Base-by-base conservation (phyloP, 2,329 filamentous ascomycete species). In the Trichoderma sp. region DNA sequence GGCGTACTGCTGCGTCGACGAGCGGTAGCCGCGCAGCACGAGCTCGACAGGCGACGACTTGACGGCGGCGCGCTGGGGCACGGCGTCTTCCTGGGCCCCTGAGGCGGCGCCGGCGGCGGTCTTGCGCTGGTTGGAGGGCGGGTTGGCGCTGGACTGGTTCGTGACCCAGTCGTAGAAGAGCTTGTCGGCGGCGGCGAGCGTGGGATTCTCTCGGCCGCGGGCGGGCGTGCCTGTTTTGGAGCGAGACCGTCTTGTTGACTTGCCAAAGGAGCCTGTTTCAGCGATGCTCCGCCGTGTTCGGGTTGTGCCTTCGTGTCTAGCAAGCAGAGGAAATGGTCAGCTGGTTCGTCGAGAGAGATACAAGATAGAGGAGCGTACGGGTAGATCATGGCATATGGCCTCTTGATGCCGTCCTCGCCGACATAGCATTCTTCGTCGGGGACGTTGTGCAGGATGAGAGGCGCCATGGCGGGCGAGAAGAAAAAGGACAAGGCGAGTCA, bases 21-120 rank as follows among this genome's bases (percentile, higher is more conserved):
- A 86, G 67, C 84, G 82, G 80, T 94, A 97, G 34, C 95, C 95
- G 73, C 94, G 92, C 18, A 98, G 84, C 67, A 97, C 89, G 71
- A 97, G 87, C 80, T 97, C 94, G 49, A 92, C 83, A 1, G 87
- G 86, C 52, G 82, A 78, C 18, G 78, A 78, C 68, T 81, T 79
- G 71, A 77, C 73, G 68, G 74, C 68, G 68, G 74, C 70, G 72
- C 79, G 77, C 63, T 77, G 75, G 34, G 77, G 72, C 7, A 74
- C 75, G 32, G 82, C 79, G 59, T 85, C 84, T 68, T 80, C 78
- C 70, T 81, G 77, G 26, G 75, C 76, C 24, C 77, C 71, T 26
- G 79, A 69, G 74, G 78, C 34, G 75, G 73, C 70, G 78, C 77
- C 28, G 77, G 79, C 70, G 69, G 77, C 80, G 69, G 76, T 73